These are phyloP conservation scores for Schizothecium vesticola DNA, from an alignment of 495 filamentous ascomycete genomes.

Conservation along the genomic window DNA sequence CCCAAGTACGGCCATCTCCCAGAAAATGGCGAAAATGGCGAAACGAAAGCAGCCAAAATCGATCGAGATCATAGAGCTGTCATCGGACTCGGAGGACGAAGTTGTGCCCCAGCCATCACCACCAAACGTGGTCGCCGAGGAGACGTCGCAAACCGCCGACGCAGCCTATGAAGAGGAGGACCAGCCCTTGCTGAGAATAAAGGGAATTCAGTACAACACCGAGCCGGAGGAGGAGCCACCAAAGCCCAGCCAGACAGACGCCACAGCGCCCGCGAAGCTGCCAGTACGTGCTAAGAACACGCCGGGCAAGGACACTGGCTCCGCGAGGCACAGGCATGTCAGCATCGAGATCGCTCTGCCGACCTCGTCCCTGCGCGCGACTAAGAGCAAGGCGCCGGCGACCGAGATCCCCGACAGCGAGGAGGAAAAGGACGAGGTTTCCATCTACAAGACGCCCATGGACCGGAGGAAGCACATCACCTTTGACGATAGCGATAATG, in stretches of 20 bases:
- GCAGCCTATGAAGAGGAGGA: slow-evolving; percentile 5
- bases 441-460: slow-evolving; percentile 25
- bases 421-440: slow-evolving; percentile 11
- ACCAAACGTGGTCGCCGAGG: not conserved
- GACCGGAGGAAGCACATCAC: slow-evolving; percentile 23
- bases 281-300: slow-evolving; percentile 13
- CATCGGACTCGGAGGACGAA: slow-evolving; percentile 21
- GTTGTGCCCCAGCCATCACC: not conserved
- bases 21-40: slow-evolving; percentile 10
- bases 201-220: slow-evolving; percentile 7
- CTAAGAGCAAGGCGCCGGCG: not conserved
- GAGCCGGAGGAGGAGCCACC: not conserved
- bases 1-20: not conserved
- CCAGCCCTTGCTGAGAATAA: slow-evolving; percentile 14
- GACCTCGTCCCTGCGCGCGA: slow-evolving; percentile 14
- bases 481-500: slow-evolving; percentile 29
- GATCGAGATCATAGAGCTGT: slow-evolving; percentile 19
- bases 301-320: slow-evolving; percentile 14
- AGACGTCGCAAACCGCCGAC: not conserved
- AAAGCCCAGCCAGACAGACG: not conserved
- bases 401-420: slow-evolving; percentile 14
- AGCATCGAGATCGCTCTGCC: slow-evolving; percentile 29
- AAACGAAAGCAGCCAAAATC: slow-evolving; percentile 3
- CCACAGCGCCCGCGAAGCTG: slow-evolving; percentile 15
- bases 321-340: slow-evolving; percentile 23